phyloP scores from a whole-genome alignment of 805 yeast species.

The Starmerella sp. region DNA sequence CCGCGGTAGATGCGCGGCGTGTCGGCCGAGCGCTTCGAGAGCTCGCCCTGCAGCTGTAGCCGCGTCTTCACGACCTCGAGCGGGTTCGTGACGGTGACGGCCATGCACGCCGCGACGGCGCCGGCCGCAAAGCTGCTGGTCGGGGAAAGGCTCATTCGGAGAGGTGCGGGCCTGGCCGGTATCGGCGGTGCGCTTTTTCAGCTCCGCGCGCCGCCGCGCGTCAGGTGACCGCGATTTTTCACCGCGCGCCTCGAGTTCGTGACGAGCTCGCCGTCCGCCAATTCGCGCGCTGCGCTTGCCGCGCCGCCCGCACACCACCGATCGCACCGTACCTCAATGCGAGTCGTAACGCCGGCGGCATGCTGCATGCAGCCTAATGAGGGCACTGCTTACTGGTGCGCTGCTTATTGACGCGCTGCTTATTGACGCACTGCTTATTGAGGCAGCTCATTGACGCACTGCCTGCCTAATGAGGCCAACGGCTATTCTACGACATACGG shows the following conservation, averaged over 20 bases:
- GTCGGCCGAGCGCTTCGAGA: constrained; percentile 36
- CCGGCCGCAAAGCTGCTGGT: constrained; percentile 74
- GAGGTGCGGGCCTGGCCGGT: not conserved
- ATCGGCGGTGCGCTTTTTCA: not conserved
- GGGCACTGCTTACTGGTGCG: too few relatives aligned
- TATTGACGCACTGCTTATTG: too few relatives aligned
- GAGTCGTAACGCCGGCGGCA: too few relatives aligned
- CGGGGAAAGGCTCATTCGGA: constrained; percentile 14
- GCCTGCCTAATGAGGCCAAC: not conserved
- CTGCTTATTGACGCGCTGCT: too few relatives aligned
- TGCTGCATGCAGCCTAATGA: not conserved
- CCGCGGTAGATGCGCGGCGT: constrained; percentile 57
- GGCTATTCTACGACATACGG: not conserved
- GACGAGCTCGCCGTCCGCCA: too few relatives aligned
- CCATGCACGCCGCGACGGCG: constrained; percentile 92
- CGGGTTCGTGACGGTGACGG: constrained; percentile 94
- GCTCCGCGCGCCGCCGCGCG: not conserved
- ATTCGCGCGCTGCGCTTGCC: too few relatives aligned
- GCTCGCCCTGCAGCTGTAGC: constrained; percentile 94
- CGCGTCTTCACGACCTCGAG: constrained; percentile 88
- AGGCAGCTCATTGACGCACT: too few relatives aligned
- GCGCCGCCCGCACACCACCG: too few relatives aligned
- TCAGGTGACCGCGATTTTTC: not conserved
- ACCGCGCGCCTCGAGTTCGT: not conserved
- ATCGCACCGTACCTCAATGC: too few relatives aligned